These are phyloP conservation scores for Brassica nigra DNA, from an alignment of 345 rosid species.

Conservation along the genomic window DNA sequence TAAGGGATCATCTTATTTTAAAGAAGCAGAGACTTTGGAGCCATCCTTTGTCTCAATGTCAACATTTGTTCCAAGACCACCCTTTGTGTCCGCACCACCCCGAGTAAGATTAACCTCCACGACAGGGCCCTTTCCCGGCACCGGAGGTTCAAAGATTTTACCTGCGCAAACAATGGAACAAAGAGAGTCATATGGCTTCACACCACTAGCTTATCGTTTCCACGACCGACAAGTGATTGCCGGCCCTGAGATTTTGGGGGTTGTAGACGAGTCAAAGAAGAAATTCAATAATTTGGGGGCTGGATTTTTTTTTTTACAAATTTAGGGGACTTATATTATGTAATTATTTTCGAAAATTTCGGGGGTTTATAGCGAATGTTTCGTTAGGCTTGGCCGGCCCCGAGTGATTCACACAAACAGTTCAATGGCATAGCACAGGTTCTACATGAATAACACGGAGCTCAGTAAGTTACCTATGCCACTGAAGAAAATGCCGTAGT, in stretches of 20 bases:
- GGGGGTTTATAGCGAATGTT: too few relatives aligned
- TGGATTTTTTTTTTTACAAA: too few relatives aligned
- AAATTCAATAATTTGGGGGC: too few relatives aligned
- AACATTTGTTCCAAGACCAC: conserved; percentile 28
- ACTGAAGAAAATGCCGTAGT: conserved; percentile 73
- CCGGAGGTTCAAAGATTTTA: conserved; percentile 10
- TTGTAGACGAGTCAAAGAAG: too few relatives aligned
- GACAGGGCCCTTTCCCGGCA: background rate
- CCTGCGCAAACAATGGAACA: conserved; percentile 26
- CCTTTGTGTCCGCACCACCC: conserved; percentile 16
- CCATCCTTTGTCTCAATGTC: conserved; percentile 4
- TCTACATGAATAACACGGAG: conserved; percentile 33
- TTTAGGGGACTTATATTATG: too few relatives aligned
- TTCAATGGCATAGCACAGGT: background rate
- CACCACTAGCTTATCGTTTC: background rate
- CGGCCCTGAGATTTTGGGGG: too few relatives aligned
- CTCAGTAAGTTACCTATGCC: conserved; percentile 51
- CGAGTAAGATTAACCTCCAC: conserved; percentile 20
- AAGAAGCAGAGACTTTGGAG: conserved; percentile 29
- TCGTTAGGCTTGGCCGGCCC: too few relatives aligned
- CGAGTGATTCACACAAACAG: background rate
- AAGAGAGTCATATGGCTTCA: conserved; percentile 9
- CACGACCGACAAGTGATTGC: background rate
- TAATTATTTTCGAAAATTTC: too few relatives aligned
- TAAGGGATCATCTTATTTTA: background rate